Base-by-base conservation (phyloP, 345 rosid genomes). In the Raphanus raphanistrum region DNA sequence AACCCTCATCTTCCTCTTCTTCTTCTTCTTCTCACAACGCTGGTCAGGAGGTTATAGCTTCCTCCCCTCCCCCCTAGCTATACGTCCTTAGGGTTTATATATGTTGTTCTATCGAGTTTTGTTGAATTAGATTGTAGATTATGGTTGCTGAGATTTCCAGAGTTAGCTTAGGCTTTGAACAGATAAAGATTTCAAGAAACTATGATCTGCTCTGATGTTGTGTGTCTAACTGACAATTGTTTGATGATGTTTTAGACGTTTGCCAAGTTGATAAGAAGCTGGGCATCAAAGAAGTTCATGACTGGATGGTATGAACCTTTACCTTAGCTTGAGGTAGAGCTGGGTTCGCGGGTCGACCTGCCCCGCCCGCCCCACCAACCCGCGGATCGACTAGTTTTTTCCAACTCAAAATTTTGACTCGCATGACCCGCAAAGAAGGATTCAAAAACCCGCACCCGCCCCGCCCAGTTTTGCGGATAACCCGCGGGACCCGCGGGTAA, bases 201-300 rank as follows among this genome's bases (percentile, higher is more conserved):
- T 52, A 50, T 15, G 21, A 45, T 9, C 38, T 43, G 55, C 59
- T 50, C 17, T 59, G 21, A n/a, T 43, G 8, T 32, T 45, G 5
- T 72, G 25, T 26, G 35, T 0, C 33, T 50, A 2, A 74, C 62
- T 58, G 33, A 17, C 21, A 43, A 33, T 17, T 8, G 26, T 25
- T 25, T 58, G 32, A n/a, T n/a, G n/a, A 45, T 45, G 7, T 3
- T 35, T 61, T 76, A 92, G 98, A 91, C 97, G 1, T 90, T 91
- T 84, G 88, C 83, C 92, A 93, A 89, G 81, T 90, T 96, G 70
- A 74, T 91, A 76, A 82, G 91, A 84, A 93, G 99, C 90, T 96
- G 99, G 99, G 96, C 98, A 59, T 93, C 98, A 3, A 96, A 96
- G 72, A 96, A 96, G 86, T 96, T 96, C 86, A 91, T 96, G 95